Evolutionary conservation across 2,329 filamentous ascomycete species (phyloP), one percentile per base, ranked within the genome.

Genomic region (Microdochium paspali): DNA sequence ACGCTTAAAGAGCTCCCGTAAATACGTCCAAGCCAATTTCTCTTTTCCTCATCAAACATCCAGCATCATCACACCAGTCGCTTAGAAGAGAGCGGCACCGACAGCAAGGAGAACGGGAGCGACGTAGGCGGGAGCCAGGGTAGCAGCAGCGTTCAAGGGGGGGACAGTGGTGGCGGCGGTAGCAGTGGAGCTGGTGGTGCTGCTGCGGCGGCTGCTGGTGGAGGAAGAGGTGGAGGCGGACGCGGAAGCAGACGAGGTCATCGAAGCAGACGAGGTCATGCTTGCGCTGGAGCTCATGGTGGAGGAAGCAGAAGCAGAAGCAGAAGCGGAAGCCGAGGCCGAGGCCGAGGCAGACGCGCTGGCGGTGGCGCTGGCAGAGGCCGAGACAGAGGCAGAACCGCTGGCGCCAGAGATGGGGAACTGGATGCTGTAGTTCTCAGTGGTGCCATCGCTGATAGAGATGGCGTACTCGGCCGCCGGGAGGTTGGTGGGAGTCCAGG

Each of bases 361-460:
- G 28, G 21, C 35, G 24, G 46, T 30, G 21, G 20, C 35, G 42
- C 25, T 32, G 30, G 42, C 46, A 12, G 46, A 44, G 23, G 42
- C 42, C 10, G 44, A 46, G 44, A 31, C 24, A 24, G 30, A 40
- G 32, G 23, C 35, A n/a, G 43, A 45, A 24, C n/a, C 30, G 32
- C 51, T 54, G 48, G 47, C 46, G 46, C 15, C 31, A n/a, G 44
- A 40, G 18, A n/a, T 44, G 2, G 26, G 13, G 59, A 71, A 75
- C 57, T 62, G 62, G 12, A 49, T 4, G 55, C 66, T 69, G 66
- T 69, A 76, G 70, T 76, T 76, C 57, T 57, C 51, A 12, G 61
- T 58, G 26, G 54, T 57, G 28, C 55, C 56, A 53, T 75, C 71
- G 24, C 47, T 51, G 55, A 76, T 72, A 61, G 67, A 60, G 53